Evolutionary conservation across 306 rosid species (phyloP), one percentile per base, ranked within the genome.

Genomic region (Cercis canadensis): DNA sequence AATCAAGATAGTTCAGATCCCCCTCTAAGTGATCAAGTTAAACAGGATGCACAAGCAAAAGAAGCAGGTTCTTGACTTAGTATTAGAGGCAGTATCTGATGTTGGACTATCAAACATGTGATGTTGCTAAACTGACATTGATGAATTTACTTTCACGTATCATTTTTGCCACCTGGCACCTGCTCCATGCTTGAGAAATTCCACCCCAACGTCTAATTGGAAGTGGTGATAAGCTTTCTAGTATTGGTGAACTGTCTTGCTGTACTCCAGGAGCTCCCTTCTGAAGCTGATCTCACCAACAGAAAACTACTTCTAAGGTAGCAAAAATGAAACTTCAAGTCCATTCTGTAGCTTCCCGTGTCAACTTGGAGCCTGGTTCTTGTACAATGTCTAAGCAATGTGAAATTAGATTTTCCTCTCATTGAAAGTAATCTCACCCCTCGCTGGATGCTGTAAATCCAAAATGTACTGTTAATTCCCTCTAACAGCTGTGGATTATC

Each of bases 41-140:
- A 75, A 75, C 83, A 60, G 63, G 80, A 67, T 21, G 17, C 84
- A 32, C 80, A 75, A 57, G 76, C 68, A 24, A 78, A 74, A 62
- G 83, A 78, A 75, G 76, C 57, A 12, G 83, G 73, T 70, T 88
- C 86, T 64, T 78, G 80, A 84, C 16, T 51, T 75, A 16, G 29
- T 40, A 53, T 52, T 66, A 64, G 49, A 70, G 50, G 33, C 18
- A 29, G 36, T 8, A 33, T 49, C 11, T 44, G 36, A 57, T 16
- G 41, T 33, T 52, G 67, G 54, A 54, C 45, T 39, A 63, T 67
- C 24, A 41, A 57, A 70, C 69, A 36, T 63, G 51, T 60, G 17
- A 44, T 76, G 51, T 51, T 17, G 9, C 32, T 15, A 4, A 51
- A 17, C 44, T 41, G 54, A 46, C 77, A 16, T 72, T 61, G 19